Percentiles rank a stretch among this genome's conserved stretches.
Evolutionary conservation across 2,329 filamentous ascomycete species (phyloP).

Genomic region (Dactylonectria macrodidyma): DNA sequence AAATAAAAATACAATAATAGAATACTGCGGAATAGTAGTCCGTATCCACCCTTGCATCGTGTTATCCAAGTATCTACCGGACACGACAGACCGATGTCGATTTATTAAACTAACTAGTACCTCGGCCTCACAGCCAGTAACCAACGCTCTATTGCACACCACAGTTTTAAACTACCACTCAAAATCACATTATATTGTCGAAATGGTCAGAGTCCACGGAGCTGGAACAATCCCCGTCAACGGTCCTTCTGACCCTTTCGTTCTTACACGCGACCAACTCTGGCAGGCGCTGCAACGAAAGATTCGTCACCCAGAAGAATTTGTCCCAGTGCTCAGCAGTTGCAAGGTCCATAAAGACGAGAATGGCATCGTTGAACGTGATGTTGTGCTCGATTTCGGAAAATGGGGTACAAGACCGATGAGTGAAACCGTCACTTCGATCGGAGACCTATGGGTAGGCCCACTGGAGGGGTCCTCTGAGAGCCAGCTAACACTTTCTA

Average conservation of each 20-base stretch:
- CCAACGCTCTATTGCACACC: too few relatives aligned
- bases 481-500: neutral
- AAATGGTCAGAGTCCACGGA: conserved; percentile 13
- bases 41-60: too few relatives aligned
- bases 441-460: conserved; percentile 18
- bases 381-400: neutral
- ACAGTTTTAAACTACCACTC: too few relatives aligned
- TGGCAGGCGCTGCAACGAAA: conserved; percentile 21
- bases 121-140: too few relatives aligned
- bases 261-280: conserved; percentile 12
- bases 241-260: conserved; percentile 7
- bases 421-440: conserved; percentile 9
- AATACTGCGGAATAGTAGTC: too few relatives aligned
- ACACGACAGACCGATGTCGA: too few relatives aligned
- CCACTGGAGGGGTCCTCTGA: too few relatives aligned
- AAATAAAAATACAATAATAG: too few relatives aligned
- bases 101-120: too few relatives aligned
- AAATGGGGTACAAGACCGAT: conserved; percentile 4
- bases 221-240: conserved; percentile 15
- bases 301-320: conserved; percentile 13
- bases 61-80: too few relatives aligned
- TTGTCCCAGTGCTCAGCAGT: conserved; percentile 12
- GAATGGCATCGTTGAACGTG: conserved; percentile 12
- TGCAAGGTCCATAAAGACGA: conserved; percentile 18
- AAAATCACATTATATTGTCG: too few relatives aligned